Base-by-base conservation (phyloP, 2,329 filamentous ascomycete genomes). In the Cladosporium halotolerans region DNA sequence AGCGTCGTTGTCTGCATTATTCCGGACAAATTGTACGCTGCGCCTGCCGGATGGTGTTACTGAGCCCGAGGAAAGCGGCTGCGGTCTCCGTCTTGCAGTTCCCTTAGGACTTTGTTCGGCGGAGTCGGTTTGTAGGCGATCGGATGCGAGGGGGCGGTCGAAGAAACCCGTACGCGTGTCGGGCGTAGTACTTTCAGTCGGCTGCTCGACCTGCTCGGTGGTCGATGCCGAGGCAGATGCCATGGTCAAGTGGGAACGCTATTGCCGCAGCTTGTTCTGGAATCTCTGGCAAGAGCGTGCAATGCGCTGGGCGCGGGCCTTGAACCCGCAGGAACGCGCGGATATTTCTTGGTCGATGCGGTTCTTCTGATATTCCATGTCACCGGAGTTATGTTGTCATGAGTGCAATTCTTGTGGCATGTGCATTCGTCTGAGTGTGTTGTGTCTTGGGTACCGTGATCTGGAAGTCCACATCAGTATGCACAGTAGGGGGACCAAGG, bases 11-110 rank as follows among this genome's bases (percentile, higher is more conserved):
- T 60, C 58, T 11, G 53, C 44, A 6, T 36, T 40, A 6, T 55
- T 56, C n/a, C 63, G 57, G 36, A 59, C 61, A 45, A 67, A 66
- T 31, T 66, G 63, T 28, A 66, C 63, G 51, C 63, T 66, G 48
- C 63, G 56, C 42, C 59, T 43, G 5, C 57, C 43, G 16, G 44
- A 34, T 16, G 43, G 43, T 9, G 51, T 51, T 7, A 38, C 31
- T n/a, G 48, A 43, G 16, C 39, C 48, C 4, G 48, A 51, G 31
- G 31, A 32, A 3, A 51, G 48, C 32, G 48, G 48, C 13, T 51
- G 48, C 10, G 48, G 48, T 23, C 48, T 31, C 31, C 39, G 34
- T 18, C 48, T 51, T 6, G 28, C 31, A 3, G 48, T 51, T 18
- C 48, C 48, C 33, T 44, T 51, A 23, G 48, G 48, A 18, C 40